Percentiles rank a stretch among this genome's conserved stretches.
These are phyloP conservation scores for Alternaria incomplexa DNA, from an alignment of 2,329 filamentous ascomycete genomes.

Conservation along the genomic window DNA sequence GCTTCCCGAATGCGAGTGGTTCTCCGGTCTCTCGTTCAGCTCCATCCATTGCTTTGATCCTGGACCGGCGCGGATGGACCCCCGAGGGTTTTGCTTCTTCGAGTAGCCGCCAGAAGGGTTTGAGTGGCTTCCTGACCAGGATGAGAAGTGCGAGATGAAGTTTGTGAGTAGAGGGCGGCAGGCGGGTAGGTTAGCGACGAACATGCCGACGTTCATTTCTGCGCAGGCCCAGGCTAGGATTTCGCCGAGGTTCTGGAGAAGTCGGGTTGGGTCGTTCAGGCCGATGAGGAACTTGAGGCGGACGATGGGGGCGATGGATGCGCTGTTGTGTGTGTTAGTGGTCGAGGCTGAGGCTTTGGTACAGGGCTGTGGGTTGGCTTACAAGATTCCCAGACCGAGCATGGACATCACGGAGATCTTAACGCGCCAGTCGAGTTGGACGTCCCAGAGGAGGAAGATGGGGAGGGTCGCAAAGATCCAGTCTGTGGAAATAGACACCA, in stretches of 20 bases:
- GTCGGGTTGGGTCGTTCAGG: constrained; percentile 1
- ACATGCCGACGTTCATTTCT: constrained; percentile 14
- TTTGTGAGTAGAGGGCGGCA: constrained; percentile 10
- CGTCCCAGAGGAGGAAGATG: constrained; percentile 9
- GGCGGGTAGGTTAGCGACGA: constrained; percentile 9
- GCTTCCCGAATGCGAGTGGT: not conserved
- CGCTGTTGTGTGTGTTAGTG: not conserved
- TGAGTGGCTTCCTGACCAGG: not conserved
- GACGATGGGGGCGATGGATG: constrained; percentile 10
- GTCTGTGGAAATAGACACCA: constrained; percentile 7
- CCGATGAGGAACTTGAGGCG: constrained; percentile 10
- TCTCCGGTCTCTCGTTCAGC: not conserved
- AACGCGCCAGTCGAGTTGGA: constrained; percentile 12
- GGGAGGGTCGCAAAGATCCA: constrained; percentile 10
- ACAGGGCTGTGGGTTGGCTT: not conserved
- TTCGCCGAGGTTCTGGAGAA: constrained; percentile 3
- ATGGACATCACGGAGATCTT: constrained; percentile 9
- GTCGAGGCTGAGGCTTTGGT: not conserved
- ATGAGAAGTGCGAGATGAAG: constrained; percentile 2
- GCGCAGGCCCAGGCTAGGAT: constrained; percentile 11
- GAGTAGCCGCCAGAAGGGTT: not conserved
- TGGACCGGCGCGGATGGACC: not conserved
- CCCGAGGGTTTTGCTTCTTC: not conserved
- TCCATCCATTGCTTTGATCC: constrained; percentile 5
- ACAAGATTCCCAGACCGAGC: constrained; percentile 9